Evolutionary conservation across 2,329 filamentous ascomycete species (phyloP).

Genomic region (Colletotrichum limetticola): DNA sequence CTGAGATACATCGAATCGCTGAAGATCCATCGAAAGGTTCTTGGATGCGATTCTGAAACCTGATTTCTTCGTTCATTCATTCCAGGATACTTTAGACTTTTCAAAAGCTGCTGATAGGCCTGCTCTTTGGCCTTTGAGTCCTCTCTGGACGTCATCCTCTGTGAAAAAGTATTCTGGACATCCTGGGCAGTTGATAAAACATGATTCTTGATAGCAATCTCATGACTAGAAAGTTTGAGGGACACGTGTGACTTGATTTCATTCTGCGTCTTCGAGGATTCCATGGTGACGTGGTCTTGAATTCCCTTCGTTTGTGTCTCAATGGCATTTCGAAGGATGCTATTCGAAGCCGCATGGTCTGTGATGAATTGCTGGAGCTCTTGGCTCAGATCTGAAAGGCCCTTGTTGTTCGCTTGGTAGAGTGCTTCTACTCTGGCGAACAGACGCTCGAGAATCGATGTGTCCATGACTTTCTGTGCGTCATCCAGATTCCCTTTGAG

Average conservation of each 20-base stretch:
- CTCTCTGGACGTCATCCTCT: not conserved
- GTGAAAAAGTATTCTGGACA: not conserved
- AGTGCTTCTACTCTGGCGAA: not conserved
- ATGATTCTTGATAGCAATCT: not conserved
- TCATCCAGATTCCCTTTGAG: not conserved
- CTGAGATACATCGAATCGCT: not conserved
- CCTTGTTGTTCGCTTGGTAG: not conserved
- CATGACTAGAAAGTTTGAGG: not conserved
- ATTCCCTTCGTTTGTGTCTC: not conserved
- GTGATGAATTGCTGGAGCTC: not conserved
- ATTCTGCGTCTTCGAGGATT: not conserved
- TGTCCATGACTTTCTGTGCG: not conserved
- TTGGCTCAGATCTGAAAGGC: not conserved
- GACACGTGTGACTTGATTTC: not conserved
- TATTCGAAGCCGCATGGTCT: not conserved
- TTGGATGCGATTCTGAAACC: not conserved
- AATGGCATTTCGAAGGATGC: not conserved
- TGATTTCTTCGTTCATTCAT: conserved; percentile 4
- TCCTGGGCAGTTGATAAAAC: not conserved
- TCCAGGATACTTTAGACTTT: not conserved
- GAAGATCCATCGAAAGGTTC: not conserved
- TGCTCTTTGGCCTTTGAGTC: not conserved
- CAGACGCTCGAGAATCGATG: not conserved
- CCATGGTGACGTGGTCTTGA: not conserved
- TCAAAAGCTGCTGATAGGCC: not conserved